A percentile compares a stretch with the other conserved stretches of the same genome.
These are phyloP conservation scores for Pseudoperonospora humuli DNA, from an alignment of 352 stramenopile genomes.

Conservation along the genomic window DNA sequence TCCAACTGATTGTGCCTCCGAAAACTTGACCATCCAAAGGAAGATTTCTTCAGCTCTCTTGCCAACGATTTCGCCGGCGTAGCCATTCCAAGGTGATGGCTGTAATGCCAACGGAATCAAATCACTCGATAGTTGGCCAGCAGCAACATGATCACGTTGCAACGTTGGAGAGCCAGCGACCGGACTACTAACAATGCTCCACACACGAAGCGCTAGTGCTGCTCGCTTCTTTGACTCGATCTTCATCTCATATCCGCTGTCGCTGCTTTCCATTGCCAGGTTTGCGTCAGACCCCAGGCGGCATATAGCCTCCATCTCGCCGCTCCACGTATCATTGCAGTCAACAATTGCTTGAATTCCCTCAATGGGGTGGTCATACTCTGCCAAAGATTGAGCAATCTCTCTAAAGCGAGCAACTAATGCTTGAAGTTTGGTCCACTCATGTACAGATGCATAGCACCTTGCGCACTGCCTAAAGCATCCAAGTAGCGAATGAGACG, in stretches of 20 bases:
- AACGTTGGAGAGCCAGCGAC: neutral
- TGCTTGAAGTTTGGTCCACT: conserved; percentile 34
- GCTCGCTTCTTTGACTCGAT: conserved; percentile 1
- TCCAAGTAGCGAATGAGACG: conserved; percentile 23
- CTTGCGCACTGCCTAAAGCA: conserved; percentile 44
- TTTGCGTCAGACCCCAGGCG: conserved; percentile 15
- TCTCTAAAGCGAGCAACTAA: conserved; percentile 27
- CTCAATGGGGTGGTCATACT: conserved; percentile 15
- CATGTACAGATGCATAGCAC: conserved; percentile 34
- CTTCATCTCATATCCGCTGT: neutral
- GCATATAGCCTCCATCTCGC: conserved; percentile 26
- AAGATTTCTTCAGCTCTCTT: conserved; percentile 31
- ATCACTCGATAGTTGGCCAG: conserved; percentile 8
- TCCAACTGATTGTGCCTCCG: neutral
- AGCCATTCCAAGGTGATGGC: conserved; percentile 19
- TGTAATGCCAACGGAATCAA: conserved; percentile 30
- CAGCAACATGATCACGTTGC: neutral
- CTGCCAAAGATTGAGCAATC: conserved; percentile 15
- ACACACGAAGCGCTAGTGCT: conserved; percentile 18
- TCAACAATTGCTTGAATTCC: conserved; percentile 26
- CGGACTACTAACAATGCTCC: conserved; percentile 16
- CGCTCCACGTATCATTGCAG: conserved; percentile 28
- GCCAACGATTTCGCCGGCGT: conserved; percentile 29
- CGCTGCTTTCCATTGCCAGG: neutral
- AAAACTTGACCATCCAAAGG: conserved; percentile 11